These are phyloP conservation scores for Solanum chaucha DNA, from an alignment of 257 asterid genomes.

Conservation along the genomic window DNA sequence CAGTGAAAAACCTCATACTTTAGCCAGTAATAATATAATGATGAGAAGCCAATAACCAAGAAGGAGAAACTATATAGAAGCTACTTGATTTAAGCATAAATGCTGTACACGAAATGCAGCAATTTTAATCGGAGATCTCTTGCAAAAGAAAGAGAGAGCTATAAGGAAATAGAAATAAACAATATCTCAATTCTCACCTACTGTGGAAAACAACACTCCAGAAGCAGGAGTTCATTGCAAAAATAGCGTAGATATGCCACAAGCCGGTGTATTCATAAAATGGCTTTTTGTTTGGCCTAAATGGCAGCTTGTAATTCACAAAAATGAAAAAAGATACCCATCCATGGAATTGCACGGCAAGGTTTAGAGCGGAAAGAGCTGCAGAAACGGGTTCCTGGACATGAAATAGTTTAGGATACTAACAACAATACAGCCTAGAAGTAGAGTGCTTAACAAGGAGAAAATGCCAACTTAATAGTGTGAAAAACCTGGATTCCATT, in stretches of 20 bases:
- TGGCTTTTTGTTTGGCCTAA: slow-evolving; percentile 50
- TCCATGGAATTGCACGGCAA: slow-evolving; percentile 83
- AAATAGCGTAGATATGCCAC: slow-evolving; percentile 66
- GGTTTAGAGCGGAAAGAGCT: slow-evolving; percentile 79
- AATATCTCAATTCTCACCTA: slow-evolving; percentile 34
- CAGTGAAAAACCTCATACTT: background rate
- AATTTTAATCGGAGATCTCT: background rate
- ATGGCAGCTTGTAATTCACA: slow-evolving; percentile 68
- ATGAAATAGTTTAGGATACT: slow-evolving; percentile 1
- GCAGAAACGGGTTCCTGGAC: slow-evolving; percentile 87
- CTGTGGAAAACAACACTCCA: slow-evolving; percentile 85
- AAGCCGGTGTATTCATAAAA: slow-evolving; percentile 78
- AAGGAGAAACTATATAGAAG: background rate
- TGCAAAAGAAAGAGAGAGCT: background rate
- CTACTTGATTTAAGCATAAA: background rate
- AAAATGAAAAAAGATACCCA: slow-evolving; percentile 85
- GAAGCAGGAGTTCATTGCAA: slow-evolving; percentile 74
- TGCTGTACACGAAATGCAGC: background rate
- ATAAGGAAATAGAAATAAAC: background rate
- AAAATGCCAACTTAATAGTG: background rate
- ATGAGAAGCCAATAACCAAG: background rate
- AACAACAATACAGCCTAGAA: background rate
- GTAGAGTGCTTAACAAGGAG: background rate
- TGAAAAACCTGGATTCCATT: slow-evolving; percentile 69
- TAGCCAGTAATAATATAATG: background rate